A percentile compares a stretch with the other conserved stretches of the same genome.
These are phyloP conservation scores for Chionographis japonica DNA, from an alignment of 106 monocot species.

Conservation along the genomic window DNA sequence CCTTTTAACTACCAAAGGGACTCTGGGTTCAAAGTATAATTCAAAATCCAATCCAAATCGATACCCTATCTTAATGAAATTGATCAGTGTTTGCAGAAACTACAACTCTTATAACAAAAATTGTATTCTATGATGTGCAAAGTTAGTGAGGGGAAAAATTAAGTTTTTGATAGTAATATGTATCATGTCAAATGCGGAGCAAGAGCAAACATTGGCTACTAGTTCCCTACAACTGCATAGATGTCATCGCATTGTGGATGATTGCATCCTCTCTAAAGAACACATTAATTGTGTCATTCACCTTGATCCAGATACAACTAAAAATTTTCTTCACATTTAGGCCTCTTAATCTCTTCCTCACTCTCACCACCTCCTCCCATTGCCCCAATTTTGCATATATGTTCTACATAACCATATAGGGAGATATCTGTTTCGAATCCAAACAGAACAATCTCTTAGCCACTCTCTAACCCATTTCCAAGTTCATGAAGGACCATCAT, in stretches of 20 bases:
- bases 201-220: conserved; percentile 8
- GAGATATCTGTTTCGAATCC: conserved; percentile 20
- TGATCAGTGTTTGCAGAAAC: too few species aligned
- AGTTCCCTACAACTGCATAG: conserved; percentile 17
- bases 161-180: too few species aligned
- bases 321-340: conserved; percentile 26
- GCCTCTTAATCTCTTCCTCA: conserved; percentile 28
- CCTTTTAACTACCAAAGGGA: too few species aligned
- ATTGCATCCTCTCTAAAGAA: conserved; percentile 31
- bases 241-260: conserved; percentile 27
- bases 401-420: conserved; percentile 30
- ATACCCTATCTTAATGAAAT: too few species aligned
- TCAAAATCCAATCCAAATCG: too few species aligned
- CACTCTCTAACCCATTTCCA: conserved; percentile 35
- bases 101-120: too few species aligned
- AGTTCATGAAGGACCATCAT: conserved; percentile 32
- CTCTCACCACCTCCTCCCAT: conserved; percentile 28
- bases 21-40: too few species aligned
- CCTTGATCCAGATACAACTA: conserved; percentile 40
- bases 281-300: conserved; percentile 24
- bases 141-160: too few species aligned
- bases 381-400: conserved; percentile 35
- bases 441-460: conserved; percentile 25
- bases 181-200: not conserved
- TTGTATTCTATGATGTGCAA: too few species aligned